Percentiles rank a stretch among this genome's conserved stretches.
Evolutionary conservation across 2,329 filamentous ascomycete genomes (phyloP).

Genomic region (Aspergillus ochraceus): DNA sequence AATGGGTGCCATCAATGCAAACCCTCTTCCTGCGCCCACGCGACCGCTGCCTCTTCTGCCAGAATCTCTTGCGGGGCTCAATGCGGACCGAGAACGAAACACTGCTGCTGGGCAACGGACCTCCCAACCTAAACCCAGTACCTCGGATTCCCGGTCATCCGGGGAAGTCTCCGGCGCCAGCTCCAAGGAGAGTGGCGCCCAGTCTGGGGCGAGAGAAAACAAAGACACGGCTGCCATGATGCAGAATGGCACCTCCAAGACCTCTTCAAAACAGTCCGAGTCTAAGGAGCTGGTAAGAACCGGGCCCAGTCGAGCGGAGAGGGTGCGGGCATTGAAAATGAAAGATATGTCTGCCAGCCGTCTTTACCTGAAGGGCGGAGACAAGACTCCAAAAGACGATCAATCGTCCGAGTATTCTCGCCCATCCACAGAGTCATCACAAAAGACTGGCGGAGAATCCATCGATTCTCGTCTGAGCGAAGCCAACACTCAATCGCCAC

Average conservation of each 20-base stretch:
- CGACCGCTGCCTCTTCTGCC: conserved; percentile 36
- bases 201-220: not conserved
- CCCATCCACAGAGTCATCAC: not conserved
- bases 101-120: not conserved
- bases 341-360: conserved; percentile 30
- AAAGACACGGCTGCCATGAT: not conserved
- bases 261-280: conserved; percentile 4
- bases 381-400: conserved; percentile 1
- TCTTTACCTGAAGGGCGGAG: conserved; percentile 12
- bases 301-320: conserved; percentile 22
- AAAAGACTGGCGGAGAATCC: not conserved
- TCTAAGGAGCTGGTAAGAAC: conserved; percentile 14
- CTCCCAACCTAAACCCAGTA: not conserved
- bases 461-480: not conserved
- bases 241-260: not conserved
- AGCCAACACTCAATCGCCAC: conserved; percentile 11
- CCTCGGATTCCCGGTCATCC: not conserved
- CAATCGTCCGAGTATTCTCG: not conserved
- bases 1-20: conserved; percentile 29
- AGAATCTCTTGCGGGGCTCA: conserved; percentile 12
- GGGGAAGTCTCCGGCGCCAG: not conserved
- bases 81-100: conserved; percentile 9
- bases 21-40: conserved; percentile 37
- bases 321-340: conserved; percentile 28
- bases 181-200: not conserved